Evolutionary conservation across 768 basidiomycete species (phyloP).

Genomic region (Pleurotus ostreatus): DNA sequence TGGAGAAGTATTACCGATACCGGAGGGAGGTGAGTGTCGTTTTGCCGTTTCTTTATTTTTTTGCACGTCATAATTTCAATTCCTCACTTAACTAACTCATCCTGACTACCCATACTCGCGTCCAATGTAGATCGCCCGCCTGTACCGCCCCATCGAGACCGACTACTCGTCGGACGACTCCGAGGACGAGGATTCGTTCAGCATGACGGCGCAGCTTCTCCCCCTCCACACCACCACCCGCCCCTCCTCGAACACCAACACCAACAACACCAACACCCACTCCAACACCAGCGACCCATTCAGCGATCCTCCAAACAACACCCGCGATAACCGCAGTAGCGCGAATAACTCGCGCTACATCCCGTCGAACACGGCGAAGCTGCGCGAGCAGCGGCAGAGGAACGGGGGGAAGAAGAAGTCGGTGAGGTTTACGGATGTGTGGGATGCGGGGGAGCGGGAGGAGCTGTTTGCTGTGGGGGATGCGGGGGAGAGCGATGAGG

Average conservation of each 20-base stretch:
- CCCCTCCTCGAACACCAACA: not conserved
- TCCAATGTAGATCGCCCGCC: conserved; percentile 57
- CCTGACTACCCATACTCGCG: not conserved
- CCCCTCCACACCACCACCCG: conserved; percentile 37
- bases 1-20: conserved; percentile 74
- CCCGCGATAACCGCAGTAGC: not conserved
- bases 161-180: conserved; percentile 44
- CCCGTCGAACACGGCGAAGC: not conserved
- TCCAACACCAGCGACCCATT: too few relatives aligned
- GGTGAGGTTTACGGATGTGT: conserved; percentile 2
- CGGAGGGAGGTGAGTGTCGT: conserved; percentile 60
- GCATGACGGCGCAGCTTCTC: conserved; percentile 50
- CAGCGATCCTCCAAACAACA: too few relatives aligned
- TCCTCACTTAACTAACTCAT: too few relatives aligned
- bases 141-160: conserved; percentile 69
- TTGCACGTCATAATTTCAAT: not conserved
- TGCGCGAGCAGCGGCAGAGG: not conserved
- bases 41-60: not conserved
- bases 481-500: not conserved
- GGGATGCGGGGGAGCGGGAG: not conserved
- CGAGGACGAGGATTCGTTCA: conserved; percentile 48
- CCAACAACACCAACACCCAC: not conserved
- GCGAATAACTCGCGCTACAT: not conserved
- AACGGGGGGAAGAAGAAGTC: not conserved
- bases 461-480: conserved; percentile 1